Evolutionary conservation across 371 early-diverging fungal genomes (phyloP).

Genomic region (Mucor plumbeus): DNA sequence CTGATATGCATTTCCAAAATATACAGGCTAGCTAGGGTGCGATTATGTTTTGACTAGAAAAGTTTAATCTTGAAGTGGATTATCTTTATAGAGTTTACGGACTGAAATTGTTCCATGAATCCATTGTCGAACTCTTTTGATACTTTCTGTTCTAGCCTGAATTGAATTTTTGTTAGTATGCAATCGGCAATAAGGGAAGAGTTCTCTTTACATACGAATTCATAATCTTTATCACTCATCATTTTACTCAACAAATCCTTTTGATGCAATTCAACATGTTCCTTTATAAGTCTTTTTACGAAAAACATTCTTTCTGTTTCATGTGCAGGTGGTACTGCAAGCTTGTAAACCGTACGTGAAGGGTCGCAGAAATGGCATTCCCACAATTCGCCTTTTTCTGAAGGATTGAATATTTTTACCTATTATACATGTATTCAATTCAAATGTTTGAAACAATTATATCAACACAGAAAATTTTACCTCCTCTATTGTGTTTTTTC

Average conservation of each 20-base stretch:
- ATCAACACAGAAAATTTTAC: background rate
- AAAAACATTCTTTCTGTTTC: background rate
- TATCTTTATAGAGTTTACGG: slow-evolving; percentile 18
- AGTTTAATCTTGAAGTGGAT: slow-evolving; percentile 10
- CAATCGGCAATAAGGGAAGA: background rate
- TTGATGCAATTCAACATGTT: slow-evolving; percentile 25
- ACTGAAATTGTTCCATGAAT: slow-evolving; percentile 27
- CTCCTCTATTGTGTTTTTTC: slow-evolving; percentile 15
- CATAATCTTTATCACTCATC: background rate
- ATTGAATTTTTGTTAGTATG: background rate
- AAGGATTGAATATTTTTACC: slow-evolving; percentile 11
- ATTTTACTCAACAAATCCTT: slow-evolving; percentile 11
- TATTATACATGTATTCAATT: background rate
- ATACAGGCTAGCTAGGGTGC: no score
- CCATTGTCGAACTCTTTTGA: slow-evolving; percentile 28
- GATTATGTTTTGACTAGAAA: no score
- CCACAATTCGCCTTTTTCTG: slow-evolving; percentile 13
- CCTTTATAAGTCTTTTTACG: slow-evolving; percentile 12
- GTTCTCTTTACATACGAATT: background rate
- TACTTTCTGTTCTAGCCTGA: slow-evolving; percentile 13
- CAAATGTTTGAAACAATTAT: background rate
- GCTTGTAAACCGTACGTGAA: slow-evolving; percentile 4
- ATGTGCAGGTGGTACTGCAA: slow-evolving; percentile 5
- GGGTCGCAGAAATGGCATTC: slow-evolving; percentile 25
- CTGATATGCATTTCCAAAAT: no score